phyloP scores from a whole-genome alignment of 2,329 filamentous ascomycete genomes.

The Hypoxylon sp. region DNA sequence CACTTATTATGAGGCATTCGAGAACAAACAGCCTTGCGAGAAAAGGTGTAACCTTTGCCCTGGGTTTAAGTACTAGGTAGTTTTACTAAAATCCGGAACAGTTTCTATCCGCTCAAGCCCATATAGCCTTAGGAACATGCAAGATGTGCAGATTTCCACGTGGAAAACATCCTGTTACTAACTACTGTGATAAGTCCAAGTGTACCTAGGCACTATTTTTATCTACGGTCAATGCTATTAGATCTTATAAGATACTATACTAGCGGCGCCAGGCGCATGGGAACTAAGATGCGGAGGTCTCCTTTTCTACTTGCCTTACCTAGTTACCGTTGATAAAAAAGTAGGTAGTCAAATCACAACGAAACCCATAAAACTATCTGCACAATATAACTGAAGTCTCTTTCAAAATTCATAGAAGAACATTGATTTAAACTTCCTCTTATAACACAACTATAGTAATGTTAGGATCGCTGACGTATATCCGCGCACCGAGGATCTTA shows the following conservation, averaged over 20 bases:
- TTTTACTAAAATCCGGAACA: not conserved
- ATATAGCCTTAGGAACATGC: constrained; percentile 3
- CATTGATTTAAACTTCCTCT: not conserved
- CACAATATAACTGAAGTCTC: not conserved
- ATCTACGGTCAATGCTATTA: constrained; percentile 8
- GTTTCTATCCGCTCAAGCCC: constrained; percentile 8
- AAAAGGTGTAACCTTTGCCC: not conserved
- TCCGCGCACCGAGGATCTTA: constrained; percentile 11
- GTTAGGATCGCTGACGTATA: constrained; percentile 20
- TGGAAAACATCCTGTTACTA: constrained; percentile 10
- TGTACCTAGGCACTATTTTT: constrained; percentile 23
- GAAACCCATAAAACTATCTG: not conserved
- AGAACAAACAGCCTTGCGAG: not conserved
- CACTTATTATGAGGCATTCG: not conserved
- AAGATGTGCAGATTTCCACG: constrained; percentile 16
- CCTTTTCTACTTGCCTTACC: not conserved
- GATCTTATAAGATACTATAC: not conserved
- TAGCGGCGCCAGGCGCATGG: constrained; percentile 10
- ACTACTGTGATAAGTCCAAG: constrained; percentile 14
- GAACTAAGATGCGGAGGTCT: not conserved
- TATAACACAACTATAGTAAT: not conserved
- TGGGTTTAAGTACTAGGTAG: not conserved
- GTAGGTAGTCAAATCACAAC: not conserved
- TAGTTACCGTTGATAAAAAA: not conserved
- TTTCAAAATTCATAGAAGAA: not conserved